Base-by-base conservation (phyloP, 2,329 filamentous ascomycete genomes). In the Ophiocordyceps camponoti-rufipedis region DNA sequence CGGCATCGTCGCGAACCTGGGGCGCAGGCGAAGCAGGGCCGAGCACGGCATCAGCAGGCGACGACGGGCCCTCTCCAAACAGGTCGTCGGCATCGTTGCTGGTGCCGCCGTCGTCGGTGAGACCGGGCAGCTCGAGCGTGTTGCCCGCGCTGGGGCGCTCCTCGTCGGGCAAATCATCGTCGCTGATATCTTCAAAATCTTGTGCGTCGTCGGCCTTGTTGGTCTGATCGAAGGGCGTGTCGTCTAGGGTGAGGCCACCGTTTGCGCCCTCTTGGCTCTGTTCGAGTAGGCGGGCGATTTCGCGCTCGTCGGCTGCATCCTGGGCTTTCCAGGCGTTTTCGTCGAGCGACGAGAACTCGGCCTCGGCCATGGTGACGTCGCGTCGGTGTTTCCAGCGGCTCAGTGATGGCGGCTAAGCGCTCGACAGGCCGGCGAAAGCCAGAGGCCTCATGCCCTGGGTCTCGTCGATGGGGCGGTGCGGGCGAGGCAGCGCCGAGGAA, bases 161-260 rank as follows among this genome's bases (percentile, higher is more conserved):
- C 50, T 91, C 85, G 7, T 91, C 85, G 11, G 86, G 82, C 8
- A 94, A 71, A 50, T 95, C 88, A 57, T 93, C 87, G 58, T 96
- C 89, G 52, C 82, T 82, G 50, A 96, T 88, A 56, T 94, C 85
- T 58, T 85, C 86, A 54, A 72, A 98, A 58, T 98, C 91, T 50
- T 91, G 67, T 39, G 91, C 91, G 63, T 96, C 85, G 48, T 87
- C 87, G 46, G 87, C 89, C 62, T 98, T 98, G 60, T 86, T 82
- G 7, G 70, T 69, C 51, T 78, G 70, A 51, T 80, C 78, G 50
- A 80, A 73, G 23, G 69, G 61, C 12, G 55, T 59, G 42, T 62
- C 61, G 48, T 70, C 63, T 48, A 76, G 56, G 44, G 65, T 62
- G 5, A 67, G 56, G 9, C 61, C 62, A 12, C 66, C 55, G 18